Evolutionary conservation across 2,329 filamentous ascomycete genomes (phyloP).

Genomic region (Fusarium caatingaense): DNA sequence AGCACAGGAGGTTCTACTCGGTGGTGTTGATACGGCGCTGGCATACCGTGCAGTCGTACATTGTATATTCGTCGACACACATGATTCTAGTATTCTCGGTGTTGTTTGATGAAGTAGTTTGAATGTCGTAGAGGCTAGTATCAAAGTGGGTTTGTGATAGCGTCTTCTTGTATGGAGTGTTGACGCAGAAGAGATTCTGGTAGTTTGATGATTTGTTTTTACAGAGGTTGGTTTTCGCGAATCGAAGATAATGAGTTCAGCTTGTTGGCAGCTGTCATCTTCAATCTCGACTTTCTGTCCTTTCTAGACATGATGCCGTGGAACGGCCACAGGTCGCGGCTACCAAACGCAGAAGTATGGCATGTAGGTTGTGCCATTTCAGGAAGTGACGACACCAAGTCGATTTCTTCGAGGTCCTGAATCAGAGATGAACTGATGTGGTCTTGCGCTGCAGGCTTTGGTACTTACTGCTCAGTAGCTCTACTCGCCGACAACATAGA

Average conservation of each 20-base stretch:
- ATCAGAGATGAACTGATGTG: background rate
- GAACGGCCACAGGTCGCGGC: background rate
- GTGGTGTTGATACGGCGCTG: conserved; percentile 19
- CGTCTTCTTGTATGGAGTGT: background rate
- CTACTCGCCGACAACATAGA: background rate
- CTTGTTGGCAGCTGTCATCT: background rate
- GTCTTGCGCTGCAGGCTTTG: background rate
- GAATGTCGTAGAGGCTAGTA: background rate
- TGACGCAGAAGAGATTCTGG: background rate
- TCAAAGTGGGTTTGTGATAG: background rate
- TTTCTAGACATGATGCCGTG: conserved; percentile 3
- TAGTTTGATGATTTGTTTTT: background rate
- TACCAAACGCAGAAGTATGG: background rate
- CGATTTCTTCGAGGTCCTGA: background rate
- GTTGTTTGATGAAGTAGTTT: background rate
- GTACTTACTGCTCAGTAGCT: background rate
- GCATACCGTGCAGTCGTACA: conserved; percentile 31
- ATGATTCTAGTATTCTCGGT: background rate
- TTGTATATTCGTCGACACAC: conserved; percentile 19
- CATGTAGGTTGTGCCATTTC: background rate
- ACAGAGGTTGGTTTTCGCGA: background rate
- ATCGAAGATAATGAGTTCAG: background rate
- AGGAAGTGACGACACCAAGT: background rate
- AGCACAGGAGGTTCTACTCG: conserved; percentile 16
- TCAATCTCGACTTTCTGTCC: background rate